A percentile compares a stretch with the other conserved stretches of the same genome.
Evolutionary conservation across 768 basidiomycete genomes (phyloP).

Genomic region (Auriculariales sp.): DNA sequence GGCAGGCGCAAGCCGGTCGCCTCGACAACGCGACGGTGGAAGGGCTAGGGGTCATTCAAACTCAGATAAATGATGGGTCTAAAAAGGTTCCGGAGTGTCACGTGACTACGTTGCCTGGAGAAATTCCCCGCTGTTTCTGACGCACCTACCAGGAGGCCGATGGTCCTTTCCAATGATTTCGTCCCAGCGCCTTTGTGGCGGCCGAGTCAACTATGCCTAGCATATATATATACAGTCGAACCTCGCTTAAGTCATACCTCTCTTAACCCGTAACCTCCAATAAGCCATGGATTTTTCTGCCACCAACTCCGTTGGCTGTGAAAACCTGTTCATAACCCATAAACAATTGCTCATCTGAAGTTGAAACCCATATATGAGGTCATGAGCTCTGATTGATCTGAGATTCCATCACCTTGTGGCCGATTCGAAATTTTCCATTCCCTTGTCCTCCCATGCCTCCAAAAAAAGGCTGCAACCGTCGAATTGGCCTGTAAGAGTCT

Average conservation of each 20-base stretch:
- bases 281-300: neutral
- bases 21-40: no score
- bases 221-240: neutral
- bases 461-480: neutral
- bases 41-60: no score
- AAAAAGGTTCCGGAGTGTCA: no score
- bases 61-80: no score
- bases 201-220: no score
- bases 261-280: neutral
- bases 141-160: no score
- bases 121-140: no score
- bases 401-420: neutral
- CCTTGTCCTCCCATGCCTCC: neutral
- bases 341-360: neutral
- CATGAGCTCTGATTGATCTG: neutral
- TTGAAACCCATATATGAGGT: neutral
- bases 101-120: no score
- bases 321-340: neutral
- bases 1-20: no score
- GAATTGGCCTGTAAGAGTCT: neutral
- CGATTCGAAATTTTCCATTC: neutral
- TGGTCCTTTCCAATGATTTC: no score
- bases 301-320: neutral
- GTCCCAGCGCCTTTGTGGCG: no score
- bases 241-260: neutral